phyloP scores from a whole-genome alignment of 345 rosid species.

The Lepidium aucheri region DNA sequence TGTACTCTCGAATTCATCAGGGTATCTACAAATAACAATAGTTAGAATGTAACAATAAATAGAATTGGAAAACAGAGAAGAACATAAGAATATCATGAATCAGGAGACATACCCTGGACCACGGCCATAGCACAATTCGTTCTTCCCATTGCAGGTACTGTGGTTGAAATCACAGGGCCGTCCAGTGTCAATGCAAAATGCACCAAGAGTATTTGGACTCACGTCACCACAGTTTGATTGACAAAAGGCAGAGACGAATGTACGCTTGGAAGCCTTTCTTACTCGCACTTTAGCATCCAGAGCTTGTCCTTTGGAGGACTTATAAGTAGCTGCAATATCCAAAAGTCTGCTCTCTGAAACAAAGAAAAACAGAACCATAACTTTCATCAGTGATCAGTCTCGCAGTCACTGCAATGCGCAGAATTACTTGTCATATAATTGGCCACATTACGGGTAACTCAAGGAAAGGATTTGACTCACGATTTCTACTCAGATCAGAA shows the following conservation, averaged over 20 bases:
- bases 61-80: constrained; percentile 32
- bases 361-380: not conserved
- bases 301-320: constrained; percentile 50
- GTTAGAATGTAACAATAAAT: constrained; percentile 44
- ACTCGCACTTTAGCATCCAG: constrained; percentile 57
- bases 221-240: constrained; percentile 97
- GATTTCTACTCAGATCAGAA: constrained; percentile 32
- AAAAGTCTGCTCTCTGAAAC: constrained; percentile 43
- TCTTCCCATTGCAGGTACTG: constrained; percentile 90
- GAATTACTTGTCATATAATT: not conserved
- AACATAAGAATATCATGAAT: constrained; percentile 8
- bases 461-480: constrained; percentile 30
- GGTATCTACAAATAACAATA: constrained; percentile 55
- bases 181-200: constrained; percentile 84
- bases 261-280: constrained; percentile 50
- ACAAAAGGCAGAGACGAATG: constrained; percentile 92
- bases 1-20: constrained; percentile 97
- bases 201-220: constrained; percentile 91
- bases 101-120: constrained; percentile 71
- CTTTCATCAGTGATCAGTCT: not conserved
- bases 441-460: not conserved
- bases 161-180: constrained; percentile 93
- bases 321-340: constrained; percentile 54
- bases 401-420: constrained; percentile 6
- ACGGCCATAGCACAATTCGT: constrained; percentile 81